Evolutionary conservation across 176 grass and related monocot genomes (phyloP), one percentile per base, ranked within the genome.

Genomic region (Rhynchospora tenuis): DNA sequence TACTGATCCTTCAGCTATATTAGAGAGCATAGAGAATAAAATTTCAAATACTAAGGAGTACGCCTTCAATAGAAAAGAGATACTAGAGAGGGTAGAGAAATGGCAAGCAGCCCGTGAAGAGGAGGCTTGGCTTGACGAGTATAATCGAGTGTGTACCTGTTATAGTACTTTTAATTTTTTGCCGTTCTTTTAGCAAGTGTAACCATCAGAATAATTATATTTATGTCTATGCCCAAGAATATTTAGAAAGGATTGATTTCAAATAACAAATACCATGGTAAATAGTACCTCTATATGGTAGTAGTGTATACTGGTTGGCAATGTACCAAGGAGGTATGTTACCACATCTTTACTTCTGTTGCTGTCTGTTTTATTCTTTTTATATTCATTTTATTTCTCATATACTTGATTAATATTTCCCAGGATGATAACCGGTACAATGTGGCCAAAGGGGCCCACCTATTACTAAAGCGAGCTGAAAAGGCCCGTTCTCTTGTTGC

Each of bases 61-160:
- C 9, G 91, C 89, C 61, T 91, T 93, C 79, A 93, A 86, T 88
- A 86, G 93, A 74, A 97, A 91, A 86, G 91, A 97, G 13, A 83
- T 93, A 19, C 85, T 97, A 1, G 93, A 97, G 73, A 89, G 86
- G 77, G 86, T 88, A 9, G 93, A 97, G 66, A 89, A 64, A 78
- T 97, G 89, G 90, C 87, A 84, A 20, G 87, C 85, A 0, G 91
- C 87, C 26, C 47, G 92, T 1, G 93, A 97, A 51, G 93, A 97
- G 84, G 93, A 97, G 71, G 84, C 85, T 5, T 97, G 93, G 93
- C 91, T 97, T n/a, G 91, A 97, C 31, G 93, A 97, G 80, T 96
- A 96, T 82, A 96, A 60, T 68, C 75, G 81, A 61, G 93, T 93
- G 9, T 33, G 56, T 66, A 50, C 54, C 55, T 66, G 11, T 82